Evolutionary conservation across 805 yeast genomes (phyloP), one percentile per base, ranked within the genome.

Genomic region (Metschnikowia kunwiensis): DNA sequence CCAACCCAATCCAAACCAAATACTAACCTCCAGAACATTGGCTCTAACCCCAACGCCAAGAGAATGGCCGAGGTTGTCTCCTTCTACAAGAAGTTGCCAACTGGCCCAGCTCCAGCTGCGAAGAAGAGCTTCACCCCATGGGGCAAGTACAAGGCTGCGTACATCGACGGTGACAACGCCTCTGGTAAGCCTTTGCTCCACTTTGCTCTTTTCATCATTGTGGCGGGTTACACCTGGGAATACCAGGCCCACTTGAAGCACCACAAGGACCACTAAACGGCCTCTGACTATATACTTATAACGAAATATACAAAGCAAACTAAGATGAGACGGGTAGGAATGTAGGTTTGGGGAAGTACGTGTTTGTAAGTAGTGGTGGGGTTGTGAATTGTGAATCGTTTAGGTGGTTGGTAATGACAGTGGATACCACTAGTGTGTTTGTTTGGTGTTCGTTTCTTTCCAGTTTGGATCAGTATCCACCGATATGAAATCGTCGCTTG

Each of bases 71-170:
- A 86, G 65, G 95, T 91, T 57, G 97, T 91, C 56, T 75, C 86
- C 49, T 89, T 93, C 79, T 91, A 91, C 84, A 86, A 91, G 74
- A 81, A 87, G 54, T 79, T 91, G 57, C 98, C 98, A 61, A 89
- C 87, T 63, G 97, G 97, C 36, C 71, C 82, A 42, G 94, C 95
- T 44, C 80, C 91, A 50, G 79, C 79, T 53, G 68, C 78, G 49
- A 76, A 80, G 68, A 78, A 86, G 57, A 63, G 72, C 43, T 65
- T 74, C 49, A 80, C 83, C 46, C 76, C 84, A 50, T 60, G 80
- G 47, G 86, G 82, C 44, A 78, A 78, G 66, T 89, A 89, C 77
- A 82, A 78, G 68, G 87, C 86, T 58, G 86, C 84, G 63, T 88
- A 75, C 77, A 82, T 84, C 57, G 85, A 83, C 57, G 87, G 84